phyloP scores from a whole-genome alignment of 1,284 basidiomycete genomes.

The Anthracocystis walkeri region DNA sequence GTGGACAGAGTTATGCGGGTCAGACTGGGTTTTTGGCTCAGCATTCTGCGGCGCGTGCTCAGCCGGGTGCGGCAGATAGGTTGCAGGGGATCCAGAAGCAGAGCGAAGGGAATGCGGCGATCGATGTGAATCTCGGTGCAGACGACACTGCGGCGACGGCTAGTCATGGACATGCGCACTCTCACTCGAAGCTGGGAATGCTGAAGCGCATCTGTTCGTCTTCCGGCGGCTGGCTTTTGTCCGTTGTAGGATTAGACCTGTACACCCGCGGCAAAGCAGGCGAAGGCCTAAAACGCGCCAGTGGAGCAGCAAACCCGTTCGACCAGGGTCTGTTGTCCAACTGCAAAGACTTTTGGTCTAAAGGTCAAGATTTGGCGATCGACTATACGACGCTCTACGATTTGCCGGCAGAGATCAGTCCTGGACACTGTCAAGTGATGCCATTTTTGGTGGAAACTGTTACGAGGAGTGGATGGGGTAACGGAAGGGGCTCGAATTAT shows the following conservation, averaged over 20 bases:
- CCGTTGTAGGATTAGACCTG: slow-evolving; percentile 88
- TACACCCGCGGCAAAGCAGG: slow-evolving; percentile 91
- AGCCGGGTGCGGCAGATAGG: slow-evolving; percentile 5
- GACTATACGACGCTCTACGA: slow-evolving; percentile 92
- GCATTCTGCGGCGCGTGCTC: slow-evolving; percentile 16
- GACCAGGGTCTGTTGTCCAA: slow-evolving; percentile 85
- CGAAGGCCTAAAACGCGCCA: slow-evolving; percentile 77
- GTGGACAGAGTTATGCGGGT: slow-evolving; percentile 75
- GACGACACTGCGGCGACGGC: slow-evolving; percentile 1
- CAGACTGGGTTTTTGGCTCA: slow-evolving; percentile 45
- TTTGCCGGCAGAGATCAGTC: slow-evolving; percentile 71
- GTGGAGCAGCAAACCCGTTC: slow-evolving; percentile 88
- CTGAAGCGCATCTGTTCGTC: slow-evolving; percentile 12
- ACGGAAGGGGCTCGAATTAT: slow-evolving; percentile 1
- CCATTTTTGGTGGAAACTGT: slow-evolving; percentile 31
- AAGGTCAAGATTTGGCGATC: slow-evolving; percentile 83
- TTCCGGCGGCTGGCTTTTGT: slow-evolving; percentile 78
- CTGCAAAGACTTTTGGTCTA: slow-evolving; percentile 93
- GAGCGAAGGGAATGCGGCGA: slow-evolving; percentile 22
- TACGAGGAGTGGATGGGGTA: slow-evolving; percentile 10
- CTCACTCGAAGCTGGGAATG: slow-evolving; percentile 18
- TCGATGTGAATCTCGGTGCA: slow-evolving; percentile 10
- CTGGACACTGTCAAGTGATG: slow-evolving; percentile 34
- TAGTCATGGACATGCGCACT: slow-evolving; percentile 15
- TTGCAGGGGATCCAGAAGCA: slow-evolving; percentile 26